These are phyloP conservation scores for Beauveria sp. DNA, from an alignment of 2,329 filamentous ascomycete species.

Conservation along the genomic window DNA sequence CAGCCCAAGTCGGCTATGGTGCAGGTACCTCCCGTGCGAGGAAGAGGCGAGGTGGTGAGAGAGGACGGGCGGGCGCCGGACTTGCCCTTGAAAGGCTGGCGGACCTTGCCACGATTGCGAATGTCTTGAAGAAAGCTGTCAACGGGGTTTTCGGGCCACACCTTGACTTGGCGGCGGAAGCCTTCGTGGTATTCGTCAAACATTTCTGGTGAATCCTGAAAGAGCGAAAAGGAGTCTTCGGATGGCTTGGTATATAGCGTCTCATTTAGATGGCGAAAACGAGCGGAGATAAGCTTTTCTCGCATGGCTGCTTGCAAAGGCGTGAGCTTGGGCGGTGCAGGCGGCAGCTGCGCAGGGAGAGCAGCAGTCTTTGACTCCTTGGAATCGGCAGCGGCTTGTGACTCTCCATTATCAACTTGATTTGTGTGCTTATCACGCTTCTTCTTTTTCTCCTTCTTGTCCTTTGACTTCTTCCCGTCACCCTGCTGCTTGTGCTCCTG, in stretches of 20 bases:
- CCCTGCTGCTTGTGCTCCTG: slow-evolving; percentile 17
- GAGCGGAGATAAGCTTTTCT: slow-evolving; percentile 86
- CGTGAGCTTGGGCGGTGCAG: slow-evolving; percentile 59
- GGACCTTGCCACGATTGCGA: slow-evolving; percentile 54
- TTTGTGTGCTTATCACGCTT: slow-evolving; percentile 20
- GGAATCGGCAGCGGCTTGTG: neutral
- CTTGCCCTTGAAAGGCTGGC: slow-evolving; percentile 23
- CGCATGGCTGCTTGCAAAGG: slow-evolving; percentile 92
- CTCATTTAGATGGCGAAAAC: slow-evolving; percentile 96
- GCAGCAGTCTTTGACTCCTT: slow-evolving; percentile 18
- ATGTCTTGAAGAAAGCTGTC: slow-evolving; percentile 75
- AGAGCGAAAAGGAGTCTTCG: slow-evolving; percentile 71
- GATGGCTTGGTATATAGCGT: slow-evolving; percentile 92
- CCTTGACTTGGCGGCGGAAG: slow-evolving; percentile 88
- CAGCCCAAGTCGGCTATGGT: slow-evolving; percentile 89
- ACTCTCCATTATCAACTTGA: slow-evolving; percentile 14
- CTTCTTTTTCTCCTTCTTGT: slow-evolving; percentile 32
- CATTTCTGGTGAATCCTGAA: slow-evolving; percentile 80
- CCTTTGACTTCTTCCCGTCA: slow-evolving; percentile 15
- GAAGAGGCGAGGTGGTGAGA: slow-evolving; percentile 44
- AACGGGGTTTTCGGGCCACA: slow-evolving; percentile 95
- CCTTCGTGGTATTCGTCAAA: slow-evolving; percentile 95
- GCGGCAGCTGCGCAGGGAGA: slow-evolving; percentile 29
- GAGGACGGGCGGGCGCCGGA: slow-evolving; percentile 21
- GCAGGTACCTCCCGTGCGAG: slow-evolving; percentile 63